Percentiles rank a stretch among this genome's conserved stretches.
Evolutionary conservation across 2,329 filamentous ascomycete species (phyloP).

Genomic region (Xylaria sp.): DNA sequence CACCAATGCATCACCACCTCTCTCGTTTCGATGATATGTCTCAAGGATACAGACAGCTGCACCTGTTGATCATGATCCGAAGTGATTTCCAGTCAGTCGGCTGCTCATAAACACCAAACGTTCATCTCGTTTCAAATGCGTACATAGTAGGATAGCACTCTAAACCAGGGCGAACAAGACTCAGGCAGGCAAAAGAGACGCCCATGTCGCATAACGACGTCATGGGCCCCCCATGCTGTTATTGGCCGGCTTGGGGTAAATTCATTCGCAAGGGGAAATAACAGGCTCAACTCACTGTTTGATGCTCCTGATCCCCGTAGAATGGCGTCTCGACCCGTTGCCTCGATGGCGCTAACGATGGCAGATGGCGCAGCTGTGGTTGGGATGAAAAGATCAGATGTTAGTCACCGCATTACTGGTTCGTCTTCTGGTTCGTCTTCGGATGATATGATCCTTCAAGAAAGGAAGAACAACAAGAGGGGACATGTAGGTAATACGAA

Average conservation of each 20-base stretch:
- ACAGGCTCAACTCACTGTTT: slow-evolving; percentile 72
- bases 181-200: slow-evolving; percentile 7
- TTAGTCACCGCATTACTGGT: slow-evolving; percentile 41
- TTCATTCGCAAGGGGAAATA: slow-evolving; percentile 20
- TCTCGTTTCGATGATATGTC: slow-evolving; percentile 72
- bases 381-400: slow-evolving; percentile 25
- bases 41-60: slow-evolving; percentile 97
- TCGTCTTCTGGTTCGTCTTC: slow-evolving; percentile 26
- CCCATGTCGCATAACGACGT: slow-evolving; percentile 30
- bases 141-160: slow-evolving; percentile 16
- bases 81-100: slow-evolving; percentile 41
- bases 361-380: slow-evolving; percentile 80
- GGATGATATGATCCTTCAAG: slow-evolving; percentile 29
- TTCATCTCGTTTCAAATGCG: slow-evolving; percentile 27
- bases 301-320: slow-evolving; percentile 87
- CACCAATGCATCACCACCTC: slow-evolving; percentile 55
- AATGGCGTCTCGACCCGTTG: slow-evolving; percentile 92
- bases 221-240: slow-evolving; percentile 24
- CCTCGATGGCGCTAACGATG: slow-evolving; percentile 89
- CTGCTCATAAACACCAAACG: slow-evolving; percentile 32
- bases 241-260: slow-evolving; percentile 15
- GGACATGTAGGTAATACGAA: not conserved
- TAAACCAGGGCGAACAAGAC: slow-evolving; percentile 15
- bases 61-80: slow-evolving; percentile 56
- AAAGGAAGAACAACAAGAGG: not conserved